Percentiles rank a stretch among this genome's conserved stretches.
Conservation (phyloP, 306 rosid genomes). For the Citrullus colocynthis region DNA sequence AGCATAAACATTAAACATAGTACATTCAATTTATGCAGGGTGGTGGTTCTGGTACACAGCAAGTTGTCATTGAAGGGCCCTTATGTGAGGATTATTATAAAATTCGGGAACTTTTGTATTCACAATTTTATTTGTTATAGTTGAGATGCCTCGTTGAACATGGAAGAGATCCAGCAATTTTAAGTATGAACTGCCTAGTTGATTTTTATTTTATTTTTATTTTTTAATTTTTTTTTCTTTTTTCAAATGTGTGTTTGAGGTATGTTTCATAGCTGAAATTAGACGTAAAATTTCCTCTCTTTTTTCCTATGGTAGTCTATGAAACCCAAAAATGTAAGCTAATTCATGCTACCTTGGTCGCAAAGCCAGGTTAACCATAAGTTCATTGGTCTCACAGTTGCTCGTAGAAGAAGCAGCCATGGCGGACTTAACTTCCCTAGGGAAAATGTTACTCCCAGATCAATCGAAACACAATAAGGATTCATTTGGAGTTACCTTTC, state of each 20-base stretch:
- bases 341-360: neutral
- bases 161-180: neutral
- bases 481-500: too few species aligned
- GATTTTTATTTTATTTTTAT: neutral
- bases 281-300: neutral
- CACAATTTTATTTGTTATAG: slow-evolving; percentile 76
- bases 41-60: slow-evolving; percentile 79
- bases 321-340: neutral
- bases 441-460: neutral
- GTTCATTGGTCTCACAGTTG: neutral
- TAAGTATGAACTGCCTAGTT: neutral
- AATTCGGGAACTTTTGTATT: slow-evolving; percentile 67
- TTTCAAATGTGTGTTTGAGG: neutral
- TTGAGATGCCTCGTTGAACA: neutral
- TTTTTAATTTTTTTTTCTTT: neutral
- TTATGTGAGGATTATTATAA: slow-evolving; percentile 79
- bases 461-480: too few species aligned
- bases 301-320: neutral
- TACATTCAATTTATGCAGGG: slow-evolving; percentile 32
- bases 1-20: neutral
- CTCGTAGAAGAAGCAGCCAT: neutral
- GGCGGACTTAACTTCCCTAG: too few species aligned
- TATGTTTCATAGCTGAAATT: neutral
- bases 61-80: slow-evolving; percentile 85
- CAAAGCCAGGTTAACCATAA: neutral